Percentiles rank a stretch among this genome's conserved stretches.
These are phyloP conservation scores for Keithomyces neogunnii DNA, from an alignment of 2,329 filamentous ascomycete genomes.

Conservation along the genomic window DNA sequence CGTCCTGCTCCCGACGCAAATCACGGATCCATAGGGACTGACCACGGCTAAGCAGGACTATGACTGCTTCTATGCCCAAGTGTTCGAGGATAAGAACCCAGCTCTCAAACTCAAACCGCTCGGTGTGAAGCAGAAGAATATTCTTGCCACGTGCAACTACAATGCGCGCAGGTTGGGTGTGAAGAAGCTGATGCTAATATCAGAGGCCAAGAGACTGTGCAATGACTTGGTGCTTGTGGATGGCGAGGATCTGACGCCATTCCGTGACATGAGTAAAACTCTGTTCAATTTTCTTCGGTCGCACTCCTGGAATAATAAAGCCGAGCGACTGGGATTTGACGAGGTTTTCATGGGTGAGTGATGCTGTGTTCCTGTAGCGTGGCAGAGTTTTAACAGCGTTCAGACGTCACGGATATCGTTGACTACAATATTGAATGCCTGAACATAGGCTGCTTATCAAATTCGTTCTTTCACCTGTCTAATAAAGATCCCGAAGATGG, in stretches of 20 bases:
- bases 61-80: constrained; percentile 92
- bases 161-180: constrained; percentile 68
- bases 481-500: constrained; percentile 67
- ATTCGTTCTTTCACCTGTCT: constrained; percentile 76
- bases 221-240: constrained; percentile 79
- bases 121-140: constrained; percentile 87
- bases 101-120: constrained; percentile 64
- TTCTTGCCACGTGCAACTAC: constrained; percentile 91
- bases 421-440: constrained; percentile 70
- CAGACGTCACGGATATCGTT: constrained; percentile 81
- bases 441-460: constrained; percentile 52
- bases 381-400: constrained; percentile 8
- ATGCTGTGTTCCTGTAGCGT: neutral
- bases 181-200: constrained; percentile 77
- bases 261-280: constrained; percentile 77
- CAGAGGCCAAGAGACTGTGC: constrained; percentile 70
- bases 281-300: constrained; percentile 65
- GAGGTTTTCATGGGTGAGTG: constrained; percentile 55
- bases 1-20: constrained; percentile 16
- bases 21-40: neutral
- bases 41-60: constrained; percentile 47
- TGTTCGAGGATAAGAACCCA: constrained; percentile 75
- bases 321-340: constrained; percentile 82
- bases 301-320: constrained; percentile 69
- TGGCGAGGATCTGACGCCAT: constrained; percentile 77